Evolutionary conservation across 2,329 filamentous ascomycete species (phyloP), one percentile per base, ranked within the genome.

Genomic region (Neofusicoccum parvum): DNA sequence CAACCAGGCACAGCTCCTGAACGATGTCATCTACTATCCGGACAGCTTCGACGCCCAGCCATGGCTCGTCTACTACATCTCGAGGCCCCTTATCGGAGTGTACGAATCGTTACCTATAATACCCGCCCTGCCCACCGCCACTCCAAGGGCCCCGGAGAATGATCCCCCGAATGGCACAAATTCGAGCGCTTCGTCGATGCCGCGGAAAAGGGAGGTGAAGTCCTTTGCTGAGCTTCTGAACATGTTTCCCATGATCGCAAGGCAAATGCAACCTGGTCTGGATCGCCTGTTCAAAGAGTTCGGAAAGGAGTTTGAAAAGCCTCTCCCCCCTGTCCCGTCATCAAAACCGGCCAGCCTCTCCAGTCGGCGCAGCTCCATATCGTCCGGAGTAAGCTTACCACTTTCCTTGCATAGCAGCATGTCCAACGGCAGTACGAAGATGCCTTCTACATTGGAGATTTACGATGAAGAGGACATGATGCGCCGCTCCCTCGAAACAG

Each of bases 51-150:
- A 98, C 72, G 90, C 92, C 14, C 90, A 93, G 71, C 92, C 94
- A 85, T 99, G 95, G 93, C 87, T 99, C 49, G 86, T 99, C 67
- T 98, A 98, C 84, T 97, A 94, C 78, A 96, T 99, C 68, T 95
- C 94, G 32, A 89, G 88, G 60, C 95, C 95, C 1, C 81, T 99
- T 60, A 86, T 97, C 20, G 95, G 95, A 27, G 85, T 86, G 0
- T 94, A 90, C 83, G 93, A 97, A 73, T 86, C 92, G 59, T 84
- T 88, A 60, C 89, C 88, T 69, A 89, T 94, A 58, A 78, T 85
- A 4, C 88, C 90, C 2, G 92, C 93, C 1, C 69, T 86, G 9
- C 79, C 89, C 69, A 82, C 78, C 69, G 17, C 63, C 23, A n/a
- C 46, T 7, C 37, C 56, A 81, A 70, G 75, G 70, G 43, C 62